Evolutionary conservation across 73 alveolate species (phyloP).

Genomic region (Stentor coeruleus): DNA sequence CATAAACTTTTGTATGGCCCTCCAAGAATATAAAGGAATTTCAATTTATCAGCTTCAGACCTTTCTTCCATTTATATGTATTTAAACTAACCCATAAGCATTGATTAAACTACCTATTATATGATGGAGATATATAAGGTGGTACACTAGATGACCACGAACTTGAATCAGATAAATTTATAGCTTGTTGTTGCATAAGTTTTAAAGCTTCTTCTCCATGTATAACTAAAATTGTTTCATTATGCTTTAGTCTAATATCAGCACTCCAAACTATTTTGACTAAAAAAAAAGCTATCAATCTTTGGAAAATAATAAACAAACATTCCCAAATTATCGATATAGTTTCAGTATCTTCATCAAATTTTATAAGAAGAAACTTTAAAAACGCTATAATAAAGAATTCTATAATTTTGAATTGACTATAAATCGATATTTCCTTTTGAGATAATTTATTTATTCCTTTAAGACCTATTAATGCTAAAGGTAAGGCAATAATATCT

Average conservation of each 20-base stretch:
- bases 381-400: too few species aligned
- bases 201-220: constrained; percentile 14
- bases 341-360: too few species aligned
- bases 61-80: background rate
- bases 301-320: too few species aligned
- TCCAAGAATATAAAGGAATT: background rate
- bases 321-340: too few species aligned
- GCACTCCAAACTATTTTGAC: background rate
- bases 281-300: background rate
- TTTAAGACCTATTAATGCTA: background rate
- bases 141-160: background rate
- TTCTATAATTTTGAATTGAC: too few species aligned
- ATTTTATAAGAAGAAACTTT: too few species aligned
- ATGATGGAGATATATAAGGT: background rate
- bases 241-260: background rate
- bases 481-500: too few species aligned
- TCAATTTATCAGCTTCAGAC: background rate
- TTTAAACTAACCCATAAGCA: background rate
- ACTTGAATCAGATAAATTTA: background rate
- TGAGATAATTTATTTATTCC: background rate
- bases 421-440: background rate
- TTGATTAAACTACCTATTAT: too few species aligned
- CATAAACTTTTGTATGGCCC: background rate
- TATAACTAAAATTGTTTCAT: background rate
- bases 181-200: background rate